Evolutionary conservation across 2,329 filamentous ascomycete species (phyloP), one percentile per base, ranked within the genome.

Genomic region (Pseudogymnoascus sp.): DNA sequence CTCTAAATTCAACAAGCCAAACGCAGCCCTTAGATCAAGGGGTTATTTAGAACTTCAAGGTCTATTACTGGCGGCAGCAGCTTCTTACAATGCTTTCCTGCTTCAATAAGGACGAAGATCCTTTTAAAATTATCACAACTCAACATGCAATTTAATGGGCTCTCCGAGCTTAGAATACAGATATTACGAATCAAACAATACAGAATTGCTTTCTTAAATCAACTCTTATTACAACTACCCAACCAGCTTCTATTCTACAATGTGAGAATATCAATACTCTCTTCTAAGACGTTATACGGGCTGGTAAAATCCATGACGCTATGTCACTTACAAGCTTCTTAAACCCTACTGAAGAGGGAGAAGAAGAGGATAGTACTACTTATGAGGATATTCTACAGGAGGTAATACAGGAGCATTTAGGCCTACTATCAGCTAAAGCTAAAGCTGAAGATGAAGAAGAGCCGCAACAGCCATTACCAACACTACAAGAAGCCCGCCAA

Each of bases 141-240:
- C 10, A 14, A 10, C 18, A 38, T 23, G 14, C 33, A 23, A 25
- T 61, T 40, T 10, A 8, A 14, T 61, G 5, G 59, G 5, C 21
- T 10, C 14, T 40, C 7, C 4, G 3, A 14, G 16, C 23, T 25
- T 61, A 25, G 33, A 35, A 18, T 31, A 42, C 5, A n/a, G 59
- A 61, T 16, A 21, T 61, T 23, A 40, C 7, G 3, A 61, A 12
- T n/a, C 2, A 18, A 47, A 47, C n/a, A 3, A 47, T 47, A 18
- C 5, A 18, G 16, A 47, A 47, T 25, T 38, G 33, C 33, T 61
- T 61, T 25, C 11, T 28, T 37, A 61, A 61, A 61, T 38, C 12
- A 23, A 50, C 59, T 23, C 28, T 61, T 50, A 35, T 82, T 73
- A 5, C 5, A 10, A 47, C 16, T 47, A 47, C 23, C 10, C 8